These are phyloP conservation scores for Vanrija sp. DNA, from an alignment of 1,284 basidiomycete genomes.

Conservation along the genomic window DNA sequence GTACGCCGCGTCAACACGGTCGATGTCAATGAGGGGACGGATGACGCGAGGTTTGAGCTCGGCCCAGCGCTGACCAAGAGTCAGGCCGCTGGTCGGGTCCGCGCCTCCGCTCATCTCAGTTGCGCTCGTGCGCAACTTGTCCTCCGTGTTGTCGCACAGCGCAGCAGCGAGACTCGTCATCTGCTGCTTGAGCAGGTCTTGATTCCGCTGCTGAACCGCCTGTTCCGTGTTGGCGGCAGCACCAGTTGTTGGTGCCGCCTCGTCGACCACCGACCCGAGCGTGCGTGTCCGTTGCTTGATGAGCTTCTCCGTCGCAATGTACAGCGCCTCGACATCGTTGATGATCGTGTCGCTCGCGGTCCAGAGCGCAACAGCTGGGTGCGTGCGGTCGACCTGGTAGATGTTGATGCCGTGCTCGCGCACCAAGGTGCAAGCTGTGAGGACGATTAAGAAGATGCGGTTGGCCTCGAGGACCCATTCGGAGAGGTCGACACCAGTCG, in stretches of 20 bases:
- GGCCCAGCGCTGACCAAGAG: constrained; percentile 35
- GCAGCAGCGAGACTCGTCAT: constrained; percentile 67
- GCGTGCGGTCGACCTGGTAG: constrained; percentile 64
- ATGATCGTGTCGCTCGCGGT: constrained; percentile 67
- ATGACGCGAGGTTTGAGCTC: constrained; percentile 42
- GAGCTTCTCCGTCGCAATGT: constrained; percentile 60
- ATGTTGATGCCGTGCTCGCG: constrained; percentile 64
- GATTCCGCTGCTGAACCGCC: constrained; percentile 25
- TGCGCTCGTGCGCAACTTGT: constrained; percentile 64
- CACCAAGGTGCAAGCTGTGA: constrained; percentile 68
- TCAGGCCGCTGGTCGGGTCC: constrained; percentile 34
- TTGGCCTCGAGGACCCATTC: constrained; percentile 66
- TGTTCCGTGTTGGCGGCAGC: constrained; percentile 1
- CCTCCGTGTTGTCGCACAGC: constrained; percentile 68
- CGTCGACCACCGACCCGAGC: constrained; percentile 51
- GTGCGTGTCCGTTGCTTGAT: constrained; percentile 52
- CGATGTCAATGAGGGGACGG: constrained; percentile 56
- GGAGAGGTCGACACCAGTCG: constrained; percentile 39
- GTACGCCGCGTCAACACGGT: constrained; percentile 67
- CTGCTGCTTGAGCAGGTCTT: constrained; percentile 54
- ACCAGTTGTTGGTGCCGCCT: constrained; percentile 20
- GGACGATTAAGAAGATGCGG: constrained; percentile 65
- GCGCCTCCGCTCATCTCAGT: constrained; percentile 48
- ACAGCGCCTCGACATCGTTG: constrained; percentile 67
- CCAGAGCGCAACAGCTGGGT: constrained; percentile 72